Evolutionary conservation across 306 rosid species (phyloP), one percentile per base, ranked within the genome.

Genomic region (Dryas alaskensis): DNA sequence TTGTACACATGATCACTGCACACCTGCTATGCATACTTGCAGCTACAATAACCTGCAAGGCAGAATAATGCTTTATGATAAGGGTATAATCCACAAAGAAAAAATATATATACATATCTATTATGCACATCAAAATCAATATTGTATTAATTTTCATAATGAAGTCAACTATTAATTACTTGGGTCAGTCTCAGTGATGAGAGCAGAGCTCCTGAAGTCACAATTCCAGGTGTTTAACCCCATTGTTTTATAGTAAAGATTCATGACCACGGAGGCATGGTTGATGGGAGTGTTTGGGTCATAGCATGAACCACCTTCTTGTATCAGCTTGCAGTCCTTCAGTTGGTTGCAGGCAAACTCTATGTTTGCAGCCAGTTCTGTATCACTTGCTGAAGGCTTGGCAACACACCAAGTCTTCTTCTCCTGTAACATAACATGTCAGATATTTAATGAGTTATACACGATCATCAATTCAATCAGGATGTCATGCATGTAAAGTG

Each of bases 21-120:
- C 31, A 27, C 81, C 81, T 75, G 80, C 73, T 77, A 80, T 1
- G 62, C 65, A 70, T 78, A 81, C 4, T 6, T 14, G 79, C 81
- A 84, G 46, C 7, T 22, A 37, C 44, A 47, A 10, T 74, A 78
- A 54, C 85, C 87, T 80, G 79, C n/a, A 65, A 4, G 48, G 42
- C 57, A 62, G 2, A 43, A 39, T 0, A 14, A 7, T 42, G 31
- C 31, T 27, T 27, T 27, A 27, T 27, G 31, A 27, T 27, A 27
- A 27, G 31, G 31, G 2, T 27, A 27, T 27, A 27, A 27, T 27
- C 1, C 31, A 27, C 2, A 27, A 27, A 27, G 31, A 27, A 27
- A 2, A 19, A 19, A 19, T 19, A 19, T 19, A 19, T 19, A 27
- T 27, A 1, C 31, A 27, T 27, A 27, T 2, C 0, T 27, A 27